Evolutionary conservation across 1,139 yeast species (phyloP), one percentile per base, ranked within the genome.

Genomic region (Hanseniaspora sp.): DNA sequence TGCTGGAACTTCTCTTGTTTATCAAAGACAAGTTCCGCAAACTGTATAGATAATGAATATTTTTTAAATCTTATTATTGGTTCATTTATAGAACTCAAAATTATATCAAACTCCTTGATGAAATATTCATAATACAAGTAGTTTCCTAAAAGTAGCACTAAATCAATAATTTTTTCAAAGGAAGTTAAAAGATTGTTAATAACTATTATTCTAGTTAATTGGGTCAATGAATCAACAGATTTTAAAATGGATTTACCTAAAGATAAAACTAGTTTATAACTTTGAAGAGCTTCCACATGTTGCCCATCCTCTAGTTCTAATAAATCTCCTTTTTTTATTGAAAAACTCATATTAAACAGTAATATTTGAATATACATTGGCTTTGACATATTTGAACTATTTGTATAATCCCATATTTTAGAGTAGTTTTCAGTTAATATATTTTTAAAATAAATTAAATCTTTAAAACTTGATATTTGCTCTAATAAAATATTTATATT

Each of bases 51-150:
- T 12, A 51, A 13, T 11, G 54, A 59, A 17, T 63, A 58, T 41
- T 62, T 61, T 40, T 61, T 62, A 44, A 60, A 64, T 6, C 64
- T 61, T 29, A 65, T 55, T 2, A 66, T 57, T 1, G 74, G 68
- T 4, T 69, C 68, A 33, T 64, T 56, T 5, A 67, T 42, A 5
- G 57, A 60, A n/a, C 61, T 55, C 9, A 64, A 60, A 28, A 79
- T 63, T 44, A 70, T 73, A 8, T 65, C 63, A 43, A 76, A 68
- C 59, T 82, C 87, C 6, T 68, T 67, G 13, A 73, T 59, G 63
- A 74, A 81, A 62, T 72, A 78, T 3, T 70, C 69, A 42, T 77
- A 69, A 55, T 81, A 86, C 58, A 77, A 77, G 0, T 80, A 69
- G 2, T 79, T 61, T 0, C 87, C 86, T 46, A 79, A 61, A 45